Conservation (phyloP, 805 yeast genomes). For the Hanseniaspora hatyaiensis region DNA sequence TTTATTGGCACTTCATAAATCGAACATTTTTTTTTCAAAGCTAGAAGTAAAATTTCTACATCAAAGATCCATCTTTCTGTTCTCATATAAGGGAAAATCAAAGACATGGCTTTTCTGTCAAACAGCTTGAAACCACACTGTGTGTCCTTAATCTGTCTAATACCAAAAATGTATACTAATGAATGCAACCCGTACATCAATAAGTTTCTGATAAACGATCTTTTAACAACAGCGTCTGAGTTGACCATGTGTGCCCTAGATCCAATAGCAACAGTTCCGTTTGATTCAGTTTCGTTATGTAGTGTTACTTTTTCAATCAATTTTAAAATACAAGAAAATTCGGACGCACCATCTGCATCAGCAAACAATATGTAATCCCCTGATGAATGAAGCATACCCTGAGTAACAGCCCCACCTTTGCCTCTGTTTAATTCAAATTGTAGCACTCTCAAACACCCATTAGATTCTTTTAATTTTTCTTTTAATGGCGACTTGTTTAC, state of each 20-base stretch:
- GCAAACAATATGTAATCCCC: conserved; percentile 77
- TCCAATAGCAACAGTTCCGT: conserved; percentile 56
- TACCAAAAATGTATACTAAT: conserved; percentile 78
- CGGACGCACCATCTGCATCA: conserved; percentile 95
- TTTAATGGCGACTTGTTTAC: conserved; percentile 35
- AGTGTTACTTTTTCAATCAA: conserved; percentile 36
- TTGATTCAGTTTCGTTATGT: background rate
- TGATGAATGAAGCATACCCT: conserved; percentile 66
- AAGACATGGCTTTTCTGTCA: conserved; percentile 50
- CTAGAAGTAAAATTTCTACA: conserved; percentile 79
- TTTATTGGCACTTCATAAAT: conserved; percentile 73
- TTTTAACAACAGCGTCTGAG: conserved; percentile 91
- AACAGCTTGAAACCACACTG: conserved; percentile 96
- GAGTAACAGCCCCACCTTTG: conserved; percentile 93
- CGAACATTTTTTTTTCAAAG: conserved; percentile 53
- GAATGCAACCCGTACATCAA: conserved; percentile 88
- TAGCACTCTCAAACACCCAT: conserved; percentile 45
- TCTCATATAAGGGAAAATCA: conserved; percentile 80
- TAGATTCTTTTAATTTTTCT: conserved; percentile 36
- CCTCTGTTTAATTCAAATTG: conserved; percentile 70
- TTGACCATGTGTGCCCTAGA: conserved; percentile 94
- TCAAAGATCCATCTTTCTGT: conserved; percentile 98
- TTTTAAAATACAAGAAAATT: conserved; percentile 54
- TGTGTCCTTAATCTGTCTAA: conserved; percentile 76
- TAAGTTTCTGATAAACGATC: conserved; percentile 77